Percentiles rank a stretch among this genome's conserved stretches.
phyloP scores from a whole-genome alignment of 345 rosid genomes.

The Raphanus sativus region DNA sequence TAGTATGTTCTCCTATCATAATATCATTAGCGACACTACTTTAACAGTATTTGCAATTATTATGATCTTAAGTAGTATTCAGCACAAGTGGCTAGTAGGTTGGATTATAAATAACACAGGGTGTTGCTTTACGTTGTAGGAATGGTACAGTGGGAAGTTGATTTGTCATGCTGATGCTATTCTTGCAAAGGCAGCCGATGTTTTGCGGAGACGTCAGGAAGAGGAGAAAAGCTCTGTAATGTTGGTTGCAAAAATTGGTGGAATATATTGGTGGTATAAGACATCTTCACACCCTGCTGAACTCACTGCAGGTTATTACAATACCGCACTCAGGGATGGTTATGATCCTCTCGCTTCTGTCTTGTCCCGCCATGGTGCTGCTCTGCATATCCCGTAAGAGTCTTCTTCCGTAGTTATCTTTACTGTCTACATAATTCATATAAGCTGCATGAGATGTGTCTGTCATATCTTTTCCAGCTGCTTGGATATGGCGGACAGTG shows the following conservation, averaged over 20 bases:
- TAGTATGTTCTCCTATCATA: conserved; percentile 43
- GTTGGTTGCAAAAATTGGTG: conserved; percentile 65
- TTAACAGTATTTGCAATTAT: neutral
- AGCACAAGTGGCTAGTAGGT: conserved; percentile 12
- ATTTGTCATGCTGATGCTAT: conserved; percentile 72
- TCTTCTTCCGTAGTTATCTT: conserved; percentile 13
- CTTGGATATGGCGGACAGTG: conserved; percentile 63
- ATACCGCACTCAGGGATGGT: conserved; percentile 60
- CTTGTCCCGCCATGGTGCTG: conserved; percentile 68
- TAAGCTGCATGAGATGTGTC: conserved; percentile 18
- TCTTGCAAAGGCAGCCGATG: conserved; percentile 59
- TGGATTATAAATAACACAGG: conserved; percentile 4
- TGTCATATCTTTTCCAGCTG: conserved; percentile 44
- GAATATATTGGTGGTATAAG: conserved; percentile 71
- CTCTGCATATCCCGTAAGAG: conserved; percentile 61
- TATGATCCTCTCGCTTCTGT: conserved; percentile 62
- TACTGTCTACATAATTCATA: neutral
- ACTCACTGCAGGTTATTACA: conserved; percentile 66
- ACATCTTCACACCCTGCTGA: conserved; percentile 62
- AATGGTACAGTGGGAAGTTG: conserved; percentile 73
- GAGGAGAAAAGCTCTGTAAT: conserved; percentile 45
- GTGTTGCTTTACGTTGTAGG: conserved; percentile 42
- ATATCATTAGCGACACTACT: neutral
- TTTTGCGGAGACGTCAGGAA: conserved; percentile 50
- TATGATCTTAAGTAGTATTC: conserved; percentile 14